A percentile compares a stretch with the other conserved stretches of the same genome.
Conservation (phyloP, 2,329 filamentous ascomycete genomes). For the Alternaria arbusti region DNA sequence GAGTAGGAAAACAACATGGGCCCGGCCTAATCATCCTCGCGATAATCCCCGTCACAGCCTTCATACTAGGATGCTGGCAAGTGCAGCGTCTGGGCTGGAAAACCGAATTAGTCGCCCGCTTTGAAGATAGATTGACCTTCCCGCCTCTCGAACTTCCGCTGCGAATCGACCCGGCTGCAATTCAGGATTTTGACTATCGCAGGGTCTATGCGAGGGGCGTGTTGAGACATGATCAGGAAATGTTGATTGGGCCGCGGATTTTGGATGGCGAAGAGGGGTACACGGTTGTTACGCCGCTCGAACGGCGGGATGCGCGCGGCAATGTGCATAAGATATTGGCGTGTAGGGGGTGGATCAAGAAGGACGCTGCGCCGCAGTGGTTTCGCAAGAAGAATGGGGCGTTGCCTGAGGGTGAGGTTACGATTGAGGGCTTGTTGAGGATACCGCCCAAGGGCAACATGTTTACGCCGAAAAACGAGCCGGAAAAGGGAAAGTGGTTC, state of each 20-base stretch:
- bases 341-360: constrained; percentile 90
- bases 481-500: constrained; percentile 85
- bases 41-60: constrained; percentile 89
- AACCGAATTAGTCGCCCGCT: constrained; percentile 85
- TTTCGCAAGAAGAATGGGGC: constrained; percentile 62
- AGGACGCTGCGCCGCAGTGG: constrained; percentile 71
- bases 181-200: constrained; percentile 91
- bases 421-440: constrained; percentile 81
- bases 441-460: constrained; percentile 97
- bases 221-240: constrained; percentile 88
- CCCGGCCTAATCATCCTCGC: constrained; percentile 82
- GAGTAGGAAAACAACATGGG: constrained; percentile 75
- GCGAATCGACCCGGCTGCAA: constrained; percentile 77
- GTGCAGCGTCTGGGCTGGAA: constrained; percentile 94
- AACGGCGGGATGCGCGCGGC: constrained; percentile 64
- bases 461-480: constrained; percentile 91
- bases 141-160: constrained; percentile 86
- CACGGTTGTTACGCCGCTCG: constrained; percentile 88
- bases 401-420: constrained; percentile 73
- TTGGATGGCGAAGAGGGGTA: constrained; percentile 89
- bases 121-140: constrained; percentile 88
- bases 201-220: constrained; percentile 76
- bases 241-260: constrained; percentile 91
- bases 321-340: constrained; percentile 72
- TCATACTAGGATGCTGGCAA: constrained; percentile 92